These are phyloP conservation scores for Syncephalastrum sp. DNA, from an alignment of 371 early-diverging fungal genomes.

Conservation along the genomic window DNA sequence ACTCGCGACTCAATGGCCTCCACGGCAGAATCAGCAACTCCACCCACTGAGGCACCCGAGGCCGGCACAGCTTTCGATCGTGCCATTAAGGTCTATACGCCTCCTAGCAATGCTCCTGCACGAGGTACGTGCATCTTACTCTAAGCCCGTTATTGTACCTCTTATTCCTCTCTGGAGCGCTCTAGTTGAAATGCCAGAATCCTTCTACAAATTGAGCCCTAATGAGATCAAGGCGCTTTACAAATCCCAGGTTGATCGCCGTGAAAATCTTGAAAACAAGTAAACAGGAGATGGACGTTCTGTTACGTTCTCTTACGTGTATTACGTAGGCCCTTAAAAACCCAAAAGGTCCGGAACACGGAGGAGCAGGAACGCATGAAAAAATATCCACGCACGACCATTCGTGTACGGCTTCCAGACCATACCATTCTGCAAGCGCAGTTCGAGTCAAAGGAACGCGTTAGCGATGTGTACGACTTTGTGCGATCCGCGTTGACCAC, in stretches of 20 bases:
- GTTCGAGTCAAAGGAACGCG: slow-evolving; percentile 45
- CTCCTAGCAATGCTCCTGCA: slow-evolving; percentile 32
- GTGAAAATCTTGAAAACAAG: slow-evolving; percentile 46
- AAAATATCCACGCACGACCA: slow-evolving; percentile 45
- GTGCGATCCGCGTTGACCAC: slow-evolving; percentile 35
- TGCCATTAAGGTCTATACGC: slow-evolving; percentile 30
- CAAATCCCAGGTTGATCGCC: slow-evolving; percentile 37
- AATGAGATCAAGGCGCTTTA: slow-evolving; percentile 41
- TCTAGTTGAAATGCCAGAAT: slow-evolving; percentile 43
- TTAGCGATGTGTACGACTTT: slow-evolving; percentile 44
- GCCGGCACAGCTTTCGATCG: slow-evolving; percentile 17
- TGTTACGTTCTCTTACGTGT: background rate
- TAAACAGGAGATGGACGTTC: slow-evolving; percentile 9
- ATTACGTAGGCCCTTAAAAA: slow-evolving; percentile 42
- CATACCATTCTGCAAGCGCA: slow-evolving; percentile 39
- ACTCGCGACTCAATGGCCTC: too few species aligned
- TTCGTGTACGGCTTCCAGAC: slow-evolving; percentile 50
- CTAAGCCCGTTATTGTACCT: background rate
- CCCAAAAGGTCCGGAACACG: slow-evolving; percentile 42
- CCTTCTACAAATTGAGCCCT: slow-evolving; percentile 38
- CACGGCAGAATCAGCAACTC: too few species aligned
- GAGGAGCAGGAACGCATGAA: slow-evolving; percentile 48
- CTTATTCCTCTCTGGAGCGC: background rate
- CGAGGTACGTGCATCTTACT: slow-evolving; percentile 19
- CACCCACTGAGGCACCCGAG: background rate